Conservation (phyloP, 148 eudicot genomes). For the Spergularia marina region DNA sequence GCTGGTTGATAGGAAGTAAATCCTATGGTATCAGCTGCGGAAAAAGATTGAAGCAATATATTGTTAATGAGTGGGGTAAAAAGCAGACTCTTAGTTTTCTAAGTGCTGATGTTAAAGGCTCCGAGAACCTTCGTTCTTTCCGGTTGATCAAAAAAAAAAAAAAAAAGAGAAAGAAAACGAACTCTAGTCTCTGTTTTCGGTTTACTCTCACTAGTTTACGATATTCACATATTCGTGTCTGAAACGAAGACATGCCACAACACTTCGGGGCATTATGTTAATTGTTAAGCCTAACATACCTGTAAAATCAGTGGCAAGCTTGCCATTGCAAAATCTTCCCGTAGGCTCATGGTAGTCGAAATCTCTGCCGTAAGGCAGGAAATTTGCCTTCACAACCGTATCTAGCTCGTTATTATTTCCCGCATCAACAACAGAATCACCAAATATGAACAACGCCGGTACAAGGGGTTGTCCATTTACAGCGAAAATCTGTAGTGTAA, state of each 20-base stretch:
- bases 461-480: slow-evolving; percentile 66
- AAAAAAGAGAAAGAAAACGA: too few relatives aligned
- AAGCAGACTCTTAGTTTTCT: too few relatives aligned
- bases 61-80: too few relatives aligned
- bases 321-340: slow-evolving; percentile 93
- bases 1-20: slow-evolving; percentile 60
- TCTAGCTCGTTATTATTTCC: slow-evolving; percentile 78
- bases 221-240: too few relatives aligned
- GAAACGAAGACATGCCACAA: too few relatives aligned
- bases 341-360: slow-evolving; percentile 53
- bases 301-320: slow-evolving; percentile 83
- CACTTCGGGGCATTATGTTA: too few relatives aligned
- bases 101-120: too few relatives aligned
- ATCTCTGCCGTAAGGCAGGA: slow-evolving; percentile 92
- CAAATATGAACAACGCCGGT: slow-evolving; percentile 88
- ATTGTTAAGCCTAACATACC: slow-evolving; percentile 33
- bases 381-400: slow-evolving; percentile 75
- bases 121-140: too few relatives aligned
- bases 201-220: too few relatives aligned
- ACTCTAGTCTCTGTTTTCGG: too few relatives aligned
- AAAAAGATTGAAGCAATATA: background rate
- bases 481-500: background rate
- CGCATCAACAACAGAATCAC: slow-evolving; percentile 77
- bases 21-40: slow-evolving; percentile 69
- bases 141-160: too few relatives aligned